Percentiles rank a stretch among this genome's conserved stretches.
Conservation (phyloP, 495 filamentous ascomycete species). For the Platismatia glauca region DNA sequence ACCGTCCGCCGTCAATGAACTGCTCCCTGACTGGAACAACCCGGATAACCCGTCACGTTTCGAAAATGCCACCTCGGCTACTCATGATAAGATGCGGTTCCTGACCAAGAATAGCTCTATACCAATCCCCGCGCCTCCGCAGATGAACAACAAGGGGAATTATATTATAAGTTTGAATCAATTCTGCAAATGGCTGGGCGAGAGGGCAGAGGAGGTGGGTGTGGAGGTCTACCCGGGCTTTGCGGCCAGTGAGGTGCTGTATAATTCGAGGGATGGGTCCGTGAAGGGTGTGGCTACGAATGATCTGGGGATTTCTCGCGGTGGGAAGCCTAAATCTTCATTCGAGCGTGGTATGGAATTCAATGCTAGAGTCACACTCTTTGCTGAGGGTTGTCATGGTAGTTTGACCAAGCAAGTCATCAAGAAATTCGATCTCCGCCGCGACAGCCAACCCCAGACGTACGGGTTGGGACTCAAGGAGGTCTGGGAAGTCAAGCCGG, state of each 20-base stretch:
- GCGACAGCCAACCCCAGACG: constrained; percentile 85
- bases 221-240: constrained; percentile 98
- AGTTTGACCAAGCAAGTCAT: constrained; percentile 92
- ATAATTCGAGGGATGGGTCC: constrained; percentile 64
- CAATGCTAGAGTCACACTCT: constrained; percentile 85
- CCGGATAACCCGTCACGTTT: constrained; percentile 82
- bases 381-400: constrained; percentile 93
- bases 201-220: constrained; percentile 91
- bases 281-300: constrained; percentile 96
- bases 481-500: constrained; percentile 91
- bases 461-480: constrained; percentile 94
- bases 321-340: constrained; percentile 77
- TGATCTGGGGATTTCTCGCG: constrained; percentile 73
- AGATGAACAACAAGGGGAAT: constrained; percentile 98
- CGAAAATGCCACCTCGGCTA: constrained; percentile 71
- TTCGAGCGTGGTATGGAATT: constrained; percentile 99
- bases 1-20: constrained; percentile 78
- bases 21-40: constrained; percentile 87
- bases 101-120: constrained; percentile 73
- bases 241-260: constrained; percentile 86
- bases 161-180: constrained; percentile 95
- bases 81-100: constrained; percentile 83
- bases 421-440: constrained; percentile 86
- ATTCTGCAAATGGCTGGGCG: constrained; percentile 87
- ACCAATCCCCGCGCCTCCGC: constrained; percentile 78